Base-by-base conservation (phyloP, 2,329 filamentous ascomycete genomes). In the Claviceps purpurea region DNA sequence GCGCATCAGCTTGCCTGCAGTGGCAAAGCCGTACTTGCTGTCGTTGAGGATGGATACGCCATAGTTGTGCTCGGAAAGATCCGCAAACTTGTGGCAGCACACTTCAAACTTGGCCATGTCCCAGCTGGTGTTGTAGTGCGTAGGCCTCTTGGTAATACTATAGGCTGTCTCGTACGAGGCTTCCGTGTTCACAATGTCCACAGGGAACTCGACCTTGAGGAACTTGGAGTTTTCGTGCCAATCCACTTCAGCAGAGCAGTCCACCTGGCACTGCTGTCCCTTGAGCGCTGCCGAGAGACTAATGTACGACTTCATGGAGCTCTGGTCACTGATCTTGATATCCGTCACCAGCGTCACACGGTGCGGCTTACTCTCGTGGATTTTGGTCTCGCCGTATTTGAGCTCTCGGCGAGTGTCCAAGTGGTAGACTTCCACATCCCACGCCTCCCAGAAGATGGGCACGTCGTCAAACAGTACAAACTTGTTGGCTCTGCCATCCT, bases 61-160 rank as follows among this genome's bases (percentile, higher is more conserved):
- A 61, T 95, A 95, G 50, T 84, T 85, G 62, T 87, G 76, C 67
- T 96, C 90, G 0, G 86, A 91, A 26, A 96, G 72, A 67, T 96
- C 90, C 11, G 90, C 90, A 74, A 88, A 96, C 65, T 90, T 91
- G 73, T 96, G 90, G 66, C 87, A 91, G 75, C 89, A 95, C 50
- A 96, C 90, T 71, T 96, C 90, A 61, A 96, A 96, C 63, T 95
- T 95, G 62, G 90, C 90, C 89, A 95, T 95, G 64, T 95, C 89
- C 89, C 89, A 95, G 59, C 80, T 78, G 3, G 93, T 98, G 71
- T 98, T 98, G 77, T 96, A 97, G 70, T 98, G 93, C 0, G 93
- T 98, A 2, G 93, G 91, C 34, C 93, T 81, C 59, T 82, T 82
- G 56, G 93, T 84, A 59, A 96, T 81, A 59, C 91, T 91, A 63